Conservation (phyloP, 345 rosid genomes). For the Combretum micranthum region DNA sequence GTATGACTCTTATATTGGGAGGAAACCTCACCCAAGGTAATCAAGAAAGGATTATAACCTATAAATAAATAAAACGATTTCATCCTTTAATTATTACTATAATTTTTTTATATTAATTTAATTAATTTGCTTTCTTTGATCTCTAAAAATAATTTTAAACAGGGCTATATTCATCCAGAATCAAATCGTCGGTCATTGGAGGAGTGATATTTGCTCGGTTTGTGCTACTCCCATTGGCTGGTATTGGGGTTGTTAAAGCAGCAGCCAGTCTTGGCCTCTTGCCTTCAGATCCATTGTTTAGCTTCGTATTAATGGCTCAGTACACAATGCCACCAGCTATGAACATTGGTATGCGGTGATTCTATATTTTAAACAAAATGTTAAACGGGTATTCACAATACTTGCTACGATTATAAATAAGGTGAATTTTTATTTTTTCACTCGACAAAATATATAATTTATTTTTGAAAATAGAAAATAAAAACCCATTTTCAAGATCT, state of each 20-base stretch:
- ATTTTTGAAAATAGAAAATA: too few relatives aligned
- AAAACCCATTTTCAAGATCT: too few relatives aligned
- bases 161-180: slow-evolving; percentile 16
- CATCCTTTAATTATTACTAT: too few relatives aligned
- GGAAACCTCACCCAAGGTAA: slow-evolving; percentile 39
- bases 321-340: slow-evolving; percentile 52
- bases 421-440: not conserved
- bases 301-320: slow-evolving; percentile 36
- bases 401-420: not conserved
- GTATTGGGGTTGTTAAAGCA: slow-evolving; percentile 17
- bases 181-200: slow-evolving; percentile 2
- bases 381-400: not conserved
- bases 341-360: slow-evolving; percentile 21
- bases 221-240: slow-evolving; percentile 15
- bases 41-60: not conserved
- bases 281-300: slow-evolving; percentile 24
- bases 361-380: not conserved
- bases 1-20: slow-evolving; percentile 33
- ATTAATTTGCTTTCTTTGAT: not conserved
- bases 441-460: too few relatives aligned
- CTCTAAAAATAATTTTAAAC: not conserved
- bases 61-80: too few relatives aligned
- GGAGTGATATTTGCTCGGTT: slow-evolving; percentile 19
- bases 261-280: slow-evolving; percentile 18
- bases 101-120: not conserved